These are phyloP conservation scores for Mercurialis annua DNA, from an alignment of 345 rosid genomes.

Conservation along the genomic window DNA sequence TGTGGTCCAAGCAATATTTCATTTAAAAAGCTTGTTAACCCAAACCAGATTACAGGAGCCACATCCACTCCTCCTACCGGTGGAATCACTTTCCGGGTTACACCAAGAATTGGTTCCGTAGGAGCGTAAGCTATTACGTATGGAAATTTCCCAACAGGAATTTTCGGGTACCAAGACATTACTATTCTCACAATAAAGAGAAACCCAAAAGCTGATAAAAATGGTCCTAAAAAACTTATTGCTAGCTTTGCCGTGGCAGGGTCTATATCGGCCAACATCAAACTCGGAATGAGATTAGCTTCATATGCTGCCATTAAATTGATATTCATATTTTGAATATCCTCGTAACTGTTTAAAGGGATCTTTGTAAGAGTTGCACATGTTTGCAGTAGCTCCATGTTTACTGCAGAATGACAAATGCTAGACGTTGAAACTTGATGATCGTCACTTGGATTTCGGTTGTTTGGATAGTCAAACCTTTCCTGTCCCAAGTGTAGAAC, in stretches of 20 bases:
- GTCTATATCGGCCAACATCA: constrained; percentile 57
- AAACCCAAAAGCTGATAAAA: constrained; percentile 68
- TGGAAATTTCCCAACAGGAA: constrained; percentile 79
- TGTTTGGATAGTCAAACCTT: constrained; percentile 12
- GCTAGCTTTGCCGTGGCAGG: constrained; percentile 74
- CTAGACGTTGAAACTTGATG: constrained; percentile 1
- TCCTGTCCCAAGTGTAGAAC: constrained; percentile 22
- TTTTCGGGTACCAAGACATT: constrained; percentile 97
- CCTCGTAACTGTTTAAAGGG: not conserved
- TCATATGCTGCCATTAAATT: constrained; percentile 8
- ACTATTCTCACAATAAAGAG: constrained; percentile 68
- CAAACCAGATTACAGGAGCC: constrained; percentile 90
- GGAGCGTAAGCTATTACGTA: constrained; percentile 87
- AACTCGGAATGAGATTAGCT: constrained; percentile 19
- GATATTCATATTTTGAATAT: not conserved
- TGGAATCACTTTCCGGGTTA: constrained; percentile 74
- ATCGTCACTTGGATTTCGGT: constrained; percentile 9
- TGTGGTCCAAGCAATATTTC: constrained; percentile 90
- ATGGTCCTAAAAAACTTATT: constrained; percentile 62
- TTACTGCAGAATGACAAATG: constrained; percentile 7
- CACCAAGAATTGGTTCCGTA: constrained; percentile 72
- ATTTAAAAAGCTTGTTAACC: constrained; percentile 69
- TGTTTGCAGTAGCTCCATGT: constrained; percentile 11
- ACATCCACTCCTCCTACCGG: constrained; percentile 92
- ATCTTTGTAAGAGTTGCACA: not conserved